Base-by-base conservation (phyloP, 169 alveolate species). In the Gregarina niphandrodes region DNA sequence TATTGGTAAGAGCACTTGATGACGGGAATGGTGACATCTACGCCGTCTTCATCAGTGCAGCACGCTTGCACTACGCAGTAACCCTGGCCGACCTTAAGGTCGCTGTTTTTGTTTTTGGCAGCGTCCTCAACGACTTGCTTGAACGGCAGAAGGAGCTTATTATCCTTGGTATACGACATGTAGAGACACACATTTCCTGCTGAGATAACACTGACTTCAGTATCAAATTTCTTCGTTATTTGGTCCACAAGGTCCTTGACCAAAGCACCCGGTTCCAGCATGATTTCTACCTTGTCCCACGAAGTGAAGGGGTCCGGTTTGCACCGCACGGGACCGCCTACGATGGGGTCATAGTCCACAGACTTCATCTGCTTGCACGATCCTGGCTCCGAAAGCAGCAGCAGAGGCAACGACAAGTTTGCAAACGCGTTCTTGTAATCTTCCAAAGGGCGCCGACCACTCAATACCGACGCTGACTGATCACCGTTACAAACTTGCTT, bases 261-360 rank as follows among this genome's bases (percentile, higher is more conserved):
- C 42, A 59, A 45, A 7, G 64, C 70, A 45, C 50, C 68, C 22
- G 46, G 70, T 65, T 65, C 57, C 21, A 20, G 40, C n/a, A 5
- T 50, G 13, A 86, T 64, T 4, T 49, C 54, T 9, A 86, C 72
- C 59, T 88, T 89, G 58, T 87, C 96, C 97, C 97, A 89, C 30
- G 88, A 70, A 7, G 97, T 81, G 62, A 84, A 88, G 18, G 82
- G 82, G 39, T 79, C 77, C 16, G 97, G 97, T 23, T 70, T 68
- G 0, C 96, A 95, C 45, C 73, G 68, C 12, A 84, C 77, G 4
- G 95, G 95, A 5, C 96, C 95, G 47, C 75, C 64, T 32, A 77
- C 70, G 1, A 86, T 64, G 5, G 91, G 94, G 49, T 86, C 96
- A 38, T 71, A 80, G 0, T 78, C 96, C 75, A 73, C 64, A 21